These are phyloP conservation scores for Triticum turgidum DNA, from an alignment of 176 grass and related monocot genomes.

Conservation along the genomic window DNA sequence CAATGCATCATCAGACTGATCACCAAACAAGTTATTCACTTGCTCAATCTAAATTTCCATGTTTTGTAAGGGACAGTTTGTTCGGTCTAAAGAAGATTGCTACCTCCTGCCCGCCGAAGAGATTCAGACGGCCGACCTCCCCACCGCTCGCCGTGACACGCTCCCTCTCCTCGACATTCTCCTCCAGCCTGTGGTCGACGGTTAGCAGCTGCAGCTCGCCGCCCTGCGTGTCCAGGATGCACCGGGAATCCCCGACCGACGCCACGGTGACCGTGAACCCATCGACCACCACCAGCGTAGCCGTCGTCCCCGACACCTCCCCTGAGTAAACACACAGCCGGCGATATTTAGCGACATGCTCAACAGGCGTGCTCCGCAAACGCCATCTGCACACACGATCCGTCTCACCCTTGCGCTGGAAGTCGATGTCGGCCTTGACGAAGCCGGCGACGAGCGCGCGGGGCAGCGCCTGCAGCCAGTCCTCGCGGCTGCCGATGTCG, in stretches of 20 bases:
- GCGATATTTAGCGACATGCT: not conserved
- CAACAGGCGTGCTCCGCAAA: not conserved
- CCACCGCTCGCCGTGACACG: constrained; percentile 87
- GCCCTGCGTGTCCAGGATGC: constrained; percentile 78
- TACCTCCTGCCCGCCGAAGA: constrained; percentile 91
- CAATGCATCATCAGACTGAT: constrained; percentile 7
- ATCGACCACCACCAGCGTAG: constrained; percentile 79
- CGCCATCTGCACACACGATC: not conserved
- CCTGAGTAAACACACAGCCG: constrained; percentile 26
- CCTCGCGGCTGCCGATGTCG: constrained; percentile 66
- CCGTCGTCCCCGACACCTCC: constrained; percentile 89
- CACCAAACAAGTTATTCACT: not conserved
- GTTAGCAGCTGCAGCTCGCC: constrained; percentile 72
- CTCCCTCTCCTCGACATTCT: constrained; percentile 84
- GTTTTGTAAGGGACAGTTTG: not conserved
- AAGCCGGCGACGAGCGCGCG: constrained; percentile 90
- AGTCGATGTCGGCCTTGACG: constrained; percentile 92
- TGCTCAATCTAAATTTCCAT: not conserved
- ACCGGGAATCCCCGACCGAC: constrained; percentile 87
- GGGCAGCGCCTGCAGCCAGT: constrained; percentile 83
- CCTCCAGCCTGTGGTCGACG: constrained; percentile 88
- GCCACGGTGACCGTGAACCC: constrained; percentile 83
- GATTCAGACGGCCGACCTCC: constrained; percentile 84
- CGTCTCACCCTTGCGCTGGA: constrained; percentile 74
- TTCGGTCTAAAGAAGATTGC: not conserved